These are phyloP conservation scores for Obelidium mucronatum DNA, from an alignment of 192 early-diverging fungal genomes.

Conservation along the genomic window DNA sequence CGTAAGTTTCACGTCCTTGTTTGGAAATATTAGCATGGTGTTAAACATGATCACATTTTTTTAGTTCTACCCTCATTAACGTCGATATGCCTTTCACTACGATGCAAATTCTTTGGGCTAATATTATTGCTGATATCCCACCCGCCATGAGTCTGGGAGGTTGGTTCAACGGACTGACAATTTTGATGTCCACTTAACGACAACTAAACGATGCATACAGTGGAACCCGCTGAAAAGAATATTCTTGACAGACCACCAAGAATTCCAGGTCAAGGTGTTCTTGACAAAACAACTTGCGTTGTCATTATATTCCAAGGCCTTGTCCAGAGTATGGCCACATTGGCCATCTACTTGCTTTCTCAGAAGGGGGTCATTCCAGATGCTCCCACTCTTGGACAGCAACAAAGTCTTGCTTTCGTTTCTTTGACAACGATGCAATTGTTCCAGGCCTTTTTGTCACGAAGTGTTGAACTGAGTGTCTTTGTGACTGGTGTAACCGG, in stretches of 20 bases:
- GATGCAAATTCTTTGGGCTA: slow-evolving; percentile 96
- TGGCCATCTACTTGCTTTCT: slow-evolving; percentile 44
- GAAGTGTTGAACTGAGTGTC: slow-evolving; percentile 74
- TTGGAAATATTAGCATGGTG: not conserved
- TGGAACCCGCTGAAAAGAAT: slow-evolving; percentile 85
- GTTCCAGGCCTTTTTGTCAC: slow-evolving; percentile 84
- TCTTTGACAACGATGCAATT: slow-evolving; percentile 89
- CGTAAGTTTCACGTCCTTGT: slow-evolving; percentile 52
- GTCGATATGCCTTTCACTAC: slow-evolving; percentile 87
- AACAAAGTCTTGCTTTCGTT: slow-evolving; percentile 75
- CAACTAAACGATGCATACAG: slow-evolving; percentile 13
- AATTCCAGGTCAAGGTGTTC: slow-evolving; percentile 74
- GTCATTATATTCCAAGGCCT: slow-evolving; percentile 80
- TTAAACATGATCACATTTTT: slow-evolving; percentile 28
- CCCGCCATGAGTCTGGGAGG: slow-evolving; percentile 91
- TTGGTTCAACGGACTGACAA: slow-evolving; percentile 9
- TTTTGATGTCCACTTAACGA: not conserved
- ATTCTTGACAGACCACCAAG: slow-evolving; percentile 88
- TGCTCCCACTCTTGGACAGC: slow-evolving; percentile 40
- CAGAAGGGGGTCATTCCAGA: slow-evolving; percentile 36
- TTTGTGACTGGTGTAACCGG: slow-evolving; percentile 77
- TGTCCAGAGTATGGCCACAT: slow-evolving; percentile 67
- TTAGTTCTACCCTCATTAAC: slow-evolving; percentile 68
- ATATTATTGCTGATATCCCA: slow-evolving; percentile 97
- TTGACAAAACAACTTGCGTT: slow-evolving; percentile 66